Evolutionary conservation across 140 eudicot genomes (phyloP).

Genomic region (Eryngium alpinum): DNA sequence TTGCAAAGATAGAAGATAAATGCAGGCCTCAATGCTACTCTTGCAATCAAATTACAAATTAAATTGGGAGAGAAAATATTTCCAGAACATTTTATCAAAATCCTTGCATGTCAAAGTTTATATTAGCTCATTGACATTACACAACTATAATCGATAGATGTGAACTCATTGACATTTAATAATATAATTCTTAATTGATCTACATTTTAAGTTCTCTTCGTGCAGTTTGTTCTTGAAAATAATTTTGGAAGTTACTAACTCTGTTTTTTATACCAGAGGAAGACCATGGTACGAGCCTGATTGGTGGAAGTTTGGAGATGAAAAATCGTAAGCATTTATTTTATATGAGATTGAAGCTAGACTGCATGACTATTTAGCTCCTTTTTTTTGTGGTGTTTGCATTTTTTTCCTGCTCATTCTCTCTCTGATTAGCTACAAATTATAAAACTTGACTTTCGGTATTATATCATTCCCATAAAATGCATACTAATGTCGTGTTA

Average conservation of each 20-base stretch:
- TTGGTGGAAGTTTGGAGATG: conserved; percentile 99
- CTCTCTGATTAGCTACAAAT: background rate
- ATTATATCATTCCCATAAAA: background rate
- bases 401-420: background rate
- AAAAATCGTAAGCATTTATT: conserved; percentile 64
- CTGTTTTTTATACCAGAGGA: conserved; percentile 49
- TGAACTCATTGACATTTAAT: background rate
- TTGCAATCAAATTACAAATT: background rate
- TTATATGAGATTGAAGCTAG: background rate
- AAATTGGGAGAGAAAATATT: background rate
- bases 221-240: background rate
- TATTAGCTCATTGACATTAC: background rate
- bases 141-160: too few relatives aligned
- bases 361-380: background rate
- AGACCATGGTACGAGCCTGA: conserved; percentile 90
- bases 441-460: background rate
- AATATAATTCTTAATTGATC: background rate
- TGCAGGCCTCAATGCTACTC: background rate
- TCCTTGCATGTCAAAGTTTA: background rate
- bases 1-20: background rate
- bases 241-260: background rate
- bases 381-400: background rate
- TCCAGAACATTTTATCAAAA: background rate
- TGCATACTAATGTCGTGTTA: background rate
- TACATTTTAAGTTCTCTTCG: background rate